Evolutionary conservation across 768 basidiomycete species (phyloP).

Genomic region (Tubosaeta sp.): DNA sequence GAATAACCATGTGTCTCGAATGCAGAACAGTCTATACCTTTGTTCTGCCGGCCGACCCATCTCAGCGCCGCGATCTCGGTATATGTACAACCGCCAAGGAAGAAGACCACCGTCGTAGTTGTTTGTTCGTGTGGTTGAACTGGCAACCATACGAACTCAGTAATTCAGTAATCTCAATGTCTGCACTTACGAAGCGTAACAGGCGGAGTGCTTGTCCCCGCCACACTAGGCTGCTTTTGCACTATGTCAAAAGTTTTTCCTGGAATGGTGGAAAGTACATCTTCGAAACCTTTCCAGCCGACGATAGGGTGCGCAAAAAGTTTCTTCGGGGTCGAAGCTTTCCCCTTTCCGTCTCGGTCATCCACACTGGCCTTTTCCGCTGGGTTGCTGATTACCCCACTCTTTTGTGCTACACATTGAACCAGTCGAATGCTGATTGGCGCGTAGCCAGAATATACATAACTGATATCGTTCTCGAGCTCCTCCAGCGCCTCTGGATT

Average conservation of each 20-base stretch:
- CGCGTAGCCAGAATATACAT: conserved; percentile 95
- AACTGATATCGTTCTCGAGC: conserved; percentile 91
- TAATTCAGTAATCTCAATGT: neutral
- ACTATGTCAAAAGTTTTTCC: conserved; percentile 82
- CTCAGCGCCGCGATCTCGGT: conserved; percentile 94
- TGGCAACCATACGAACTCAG: conserved; percentile 18
- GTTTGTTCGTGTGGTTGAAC: conserved; percentile 53
- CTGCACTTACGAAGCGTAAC: conserved; percentile 33
- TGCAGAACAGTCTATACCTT: conserved; percentile 46
- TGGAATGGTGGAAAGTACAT: conserved; percentile 74
- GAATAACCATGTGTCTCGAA: conserved; percentile 3
- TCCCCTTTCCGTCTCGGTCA: conserved; percentile 36
- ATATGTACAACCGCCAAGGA: conserved; percentile 95
- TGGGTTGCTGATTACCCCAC: conserved; percentile 80
- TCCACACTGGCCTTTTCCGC: conserved; percentile 46
- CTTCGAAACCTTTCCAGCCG: conserved; percentile 98
- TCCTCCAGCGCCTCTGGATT: conserved; percentile 70
- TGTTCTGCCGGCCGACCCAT: conserved; percentile 85
- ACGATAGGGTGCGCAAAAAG: conserved; percentile 87
- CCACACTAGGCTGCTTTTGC: conserved; percentile 38
- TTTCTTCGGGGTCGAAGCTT: conserved; percentile 40
- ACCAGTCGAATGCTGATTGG: conserved; percentile 89
- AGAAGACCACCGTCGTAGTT: conserved; percentile 90
- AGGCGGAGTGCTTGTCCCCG: conserved; percentile 24
- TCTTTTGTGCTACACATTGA: conserved; percentile 91